phyloP scores from a whole-genome alignment of 2,329 filamentous ascomycete species.

The Penicillium hordei region DNA sequence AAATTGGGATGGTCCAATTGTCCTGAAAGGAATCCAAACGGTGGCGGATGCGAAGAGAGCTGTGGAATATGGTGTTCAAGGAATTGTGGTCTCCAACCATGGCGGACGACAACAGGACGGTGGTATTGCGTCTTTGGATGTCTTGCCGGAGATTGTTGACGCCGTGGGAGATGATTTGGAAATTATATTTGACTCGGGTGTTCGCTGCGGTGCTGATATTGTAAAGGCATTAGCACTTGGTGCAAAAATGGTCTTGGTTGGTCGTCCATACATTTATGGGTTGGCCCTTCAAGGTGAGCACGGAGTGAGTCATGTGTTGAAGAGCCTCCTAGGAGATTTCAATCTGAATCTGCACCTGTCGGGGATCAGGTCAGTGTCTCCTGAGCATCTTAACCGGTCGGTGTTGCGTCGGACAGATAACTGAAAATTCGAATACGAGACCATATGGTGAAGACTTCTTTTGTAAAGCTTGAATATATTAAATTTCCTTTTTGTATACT shows the following conservation, averaged over 20 bases:
- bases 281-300: constrained; percentile 54
- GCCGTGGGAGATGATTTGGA: constrained; percentile 34
- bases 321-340: constrained; percentile 24
- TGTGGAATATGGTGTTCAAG: constrained; percentile 46
- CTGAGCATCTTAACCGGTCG: not conserved
- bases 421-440: not conserved
- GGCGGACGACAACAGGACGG: constrained; percentile 52
- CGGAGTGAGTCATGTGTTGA: constrained; percentile 54
- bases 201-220: constrained; percentile 49
- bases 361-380: not conserved
- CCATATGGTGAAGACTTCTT: not conserved
- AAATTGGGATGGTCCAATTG: constrained; percentile 63
- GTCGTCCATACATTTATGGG: constrained; percentile 56
- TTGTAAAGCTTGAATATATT: not conserved
- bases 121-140: constrained; percentile 45
- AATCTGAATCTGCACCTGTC: constrained; percentile 1
- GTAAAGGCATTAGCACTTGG: constrained; percentile 52
- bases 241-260: constrained; percentile 55
- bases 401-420: not conserved
- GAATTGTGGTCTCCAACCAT: constrained; percentile 52
- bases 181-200: constrained; percentile 50
- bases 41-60: constrained; percentile 48
- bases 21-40: constrained; percentile 57
- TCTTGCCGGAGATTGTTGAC: constrained; percentile 57
- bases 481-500: not conserved